Evolutionary conservation across 2,329 filamentous ascomycete genomes (phyloP).

Genomic region (Penicillium thymicola): DNA sequence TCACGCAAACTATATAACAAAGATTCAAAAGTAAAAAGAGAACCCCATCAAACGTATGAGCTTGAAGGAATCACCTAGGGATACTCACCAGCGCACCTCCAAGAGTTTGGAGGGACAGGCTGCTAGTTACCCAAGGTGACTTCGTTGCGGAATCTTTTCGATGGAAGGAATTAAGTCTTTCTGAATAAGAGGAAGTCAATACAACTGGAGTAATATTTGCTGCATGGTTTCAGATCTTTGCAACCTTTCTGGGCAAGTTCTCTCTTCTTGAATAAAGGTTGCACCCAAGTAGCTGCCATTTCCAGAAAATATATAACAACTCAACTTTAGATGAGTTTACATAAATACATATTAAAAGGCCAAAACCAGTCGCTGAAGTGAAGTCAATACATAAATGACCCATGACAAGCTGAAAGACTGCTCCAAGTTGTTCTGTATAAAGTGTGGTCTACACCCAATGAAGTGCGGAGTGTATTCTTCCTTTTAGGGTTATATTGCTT

Average conservation of each 20-base stretch:
- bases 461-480: not conserved
- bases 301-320: not conserved
- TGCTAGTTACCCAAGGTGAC: not conserved
- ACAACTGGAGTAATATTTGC: no score
- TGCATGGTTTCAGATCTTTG: not conserved
- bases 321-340: not conserved
- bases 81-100: no score
- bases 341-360: not conserved
- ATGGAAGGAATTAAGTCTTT: not conserved
- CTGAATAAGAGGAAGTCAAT: no score
- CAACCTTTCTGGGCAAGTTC: not conserved
- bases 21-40: no score
- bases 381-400: not conserved
- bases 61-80: not conserved
- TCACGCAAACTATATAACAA: no score
- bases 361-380: not conserved
- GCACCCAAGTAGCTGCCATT: not conserved
- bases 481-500: not conserved
- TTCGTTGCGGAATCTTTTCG: not conserved
- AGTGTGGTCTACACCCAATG: not conserved
- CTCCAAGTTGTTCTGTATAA: not conserved
- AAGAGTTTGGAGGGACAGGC: not conserved
- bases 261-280: not conserved
- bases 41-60: no score
- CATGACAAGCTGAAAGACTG: not conserved